Evolutionary conservation across 2,329 filamentous ascomycete genomes (phyloP).

Genomic region (Aspergillus novoparasiticus): DNA sequence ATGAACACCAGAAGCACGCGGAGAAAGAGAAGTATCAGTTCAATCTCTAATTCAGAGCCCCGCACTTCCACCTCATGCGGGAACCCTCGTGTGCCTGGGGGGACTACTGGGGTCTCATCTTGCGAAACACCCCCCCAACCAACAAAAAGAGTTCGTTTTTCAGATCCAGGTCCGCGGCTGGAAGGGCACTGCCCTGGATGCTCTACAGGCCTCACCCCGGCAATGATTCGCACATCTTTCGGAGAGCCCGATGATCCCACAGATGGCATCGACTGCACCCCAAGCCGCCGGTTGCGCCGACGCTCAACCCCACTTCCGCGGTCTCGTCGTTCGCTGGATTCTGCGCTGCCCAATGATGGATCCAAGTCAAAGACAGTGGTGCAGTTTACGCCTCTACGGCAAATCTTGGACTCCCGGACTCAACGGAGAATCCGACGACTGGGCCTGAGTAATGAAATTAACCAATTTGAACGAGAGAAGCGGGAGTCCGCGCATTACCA

Average conservation of each 20-base stretch:
- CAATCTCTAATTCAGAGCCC: slow-evolving; percentile 12
- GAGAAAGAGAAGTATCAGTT: slow-evolving; percentile 32
- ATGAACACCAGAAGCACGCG: slow-evolving; percentile 31
- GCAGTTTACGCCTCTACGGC: slow-evolving; percentile 49
- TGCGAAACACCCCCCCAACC: slow-evolving; percentile 34
- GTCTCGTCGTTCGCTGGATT: slow-evolving; percentile 24
- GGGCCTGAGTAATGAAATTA: slow-evolving; percentile 51
- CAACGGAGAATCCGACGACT: slow-evolving; percentile 47
- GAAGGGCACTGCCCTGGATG: slow-evolving; percentile 17
- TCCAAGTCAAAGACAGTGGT: slow-evolving; percentile 33
- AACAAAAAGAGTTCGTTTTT: slow-evolving; percentile 50
- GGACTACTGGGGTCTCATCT: not conserved
- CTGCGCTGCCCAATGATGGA: slow-evolving; percentile 21
- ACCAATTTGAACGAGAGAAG: slow-evolving; percentile 45
- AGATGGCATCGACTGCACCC: slow-evolving; percentile 29
- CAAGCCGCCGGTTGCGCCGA: slow-evolving; percentile 32
- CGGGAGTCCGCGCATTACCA: slow-evolving; percentile 30
- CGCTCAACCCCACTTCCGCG: slow-evolving; percentile 37
- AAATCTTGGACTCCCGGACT: slow-evolving; percentile 46
- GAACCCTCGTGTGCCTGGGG: slow-evolving; percentile 5
- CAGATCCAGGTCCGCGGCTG: slow-evolving; percentile 41
- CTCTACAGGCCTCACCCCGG: slow-evolving; percentile 50
- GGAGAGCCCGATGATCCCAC: slow-evolving; percentile 24
- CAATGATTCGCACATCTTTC: slow-evolving; percentile 43
- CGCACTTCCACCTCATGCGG: slow-evolving; percentile 8